Percentiles rank a stretch among this genome's conserved stretches.
Conservation (phyloP, 2,329 filamentous ascomycete species). For the Claviceps sp. region DNA sequence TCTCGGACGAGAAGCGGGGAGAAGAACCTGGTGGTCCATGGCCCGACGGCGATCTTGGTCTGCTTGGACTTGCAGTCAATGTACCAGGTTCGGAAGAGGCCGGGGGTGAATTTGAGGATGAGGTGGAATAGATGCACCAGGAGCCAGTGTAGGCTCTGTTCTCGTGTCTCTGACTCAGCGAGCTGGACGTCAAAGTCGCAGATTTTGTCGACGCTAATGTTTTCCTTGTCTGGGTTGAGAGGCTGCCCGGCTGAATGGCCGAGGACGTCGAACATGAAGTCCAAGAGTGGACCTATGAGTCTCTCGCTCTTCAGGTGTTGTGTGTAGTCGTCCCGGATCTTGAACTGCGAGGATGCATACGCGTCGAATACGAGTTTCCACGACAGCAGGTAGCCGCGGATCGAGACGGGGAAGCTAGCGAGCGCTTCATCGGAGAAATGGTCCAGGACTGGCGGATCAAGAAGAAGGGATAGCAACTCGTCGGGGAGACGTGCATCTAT, state of each 20-base stretch:
- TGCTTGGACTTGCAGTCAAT: conserved; percentile 68
- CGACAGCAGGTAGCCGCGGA: conserved; percentile 72
- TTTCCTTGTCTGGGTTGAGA: conserved; percentile 57
- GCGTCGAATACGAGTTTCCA: conserved; percentile 89
- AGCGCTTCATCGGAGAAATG: conserved; percentile 52
- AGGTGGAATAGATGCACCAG: conserved; percentile 79
- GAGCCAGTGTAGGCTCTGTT: conserved; percentile 70
- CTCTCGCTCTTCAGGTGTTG: conserved; percentile 64
- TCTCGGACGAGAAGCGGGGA: conserved; percentile 56
- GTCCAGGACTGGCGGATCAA: conserved; percentile 63
- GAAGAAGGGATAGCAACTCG: conserved; percentile 70
- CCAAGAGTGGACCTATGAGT: conserved; percentile 54
- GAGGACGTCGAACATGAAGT: conserved; percentile 74
- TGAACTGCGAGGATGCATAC: conserved; percentile 63
- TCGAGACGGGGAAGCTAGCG: conserved; percentile 50
- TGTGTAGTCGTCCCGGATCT: conserved; percentile 69
- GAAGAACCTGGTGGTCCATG: conserved; percentile 77
- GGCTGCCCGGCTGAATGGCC: conserved; percentile 63
- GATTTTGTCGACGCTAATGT: conserved; percentile 45
- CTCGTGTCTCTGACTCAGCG: conserved; percentile 45
- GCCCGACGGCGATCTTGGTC: conserved; percentile 64
- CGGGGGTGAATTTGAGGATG: conserved; percentile 61
- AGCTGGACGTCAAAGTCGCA: conserved; percentile 37
- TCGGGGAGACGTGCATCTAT: conserved; percentile 59
- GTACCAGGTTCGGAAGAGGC: conserved; percentile 73